Base-by-base conservation (phyloP, 352 stramenopile species). In the Globisporangium apiculatum region DNA sequence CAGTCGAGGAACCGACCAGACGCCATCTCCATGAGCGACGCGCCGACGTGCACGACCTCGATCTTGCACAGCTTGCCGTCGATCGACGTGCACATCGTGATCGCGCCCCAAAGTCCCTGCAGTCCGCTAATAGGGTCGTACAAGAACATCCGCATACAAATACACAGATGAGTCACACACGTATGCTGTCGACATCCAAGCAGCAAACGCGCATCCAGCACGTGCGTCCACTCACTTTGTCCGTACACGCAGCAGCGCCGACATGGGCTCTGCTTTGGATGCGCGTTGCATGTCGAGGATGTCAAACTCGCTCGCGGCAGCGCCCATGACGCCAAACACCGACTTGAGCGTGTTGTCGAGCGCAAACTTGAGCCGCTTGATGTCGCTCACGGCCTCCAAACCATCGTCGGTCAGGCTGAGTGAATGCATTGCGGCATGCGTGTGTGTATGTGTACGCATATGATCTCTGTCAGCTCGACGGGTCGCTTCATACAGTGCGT, bases 11-110 rank as follows among this genome's bases (percentile, higher is more conserved):
- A 66, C 14, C 60, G 57, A 3, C 60, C 54, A 15, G 76, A 89
- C 6, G 79, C 82, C 67, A 92, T 74, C 31, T 84, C 78, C 55
- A 92, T 74, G 46, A 90, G 60, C 4, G 60, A 66, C 43, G 45
- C 40, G 17, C 54, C 37, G 12, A 66, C 55, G 31, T 66, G 60
- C 36, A 66, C 43, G 38, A 66, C 60, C 51, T 66, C 60, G 43
- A 66, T 45, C 49, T 66, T 66, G 60, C 60, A 66, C 6, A 66
- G 49, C 49, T 66, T 61, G 41, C 75, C 72, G 51, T 89, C 80
- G 8, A 92, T 65, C 11, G 67, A 70, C 40, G 82, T 84, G 62
- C 79, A 90, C 72, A 90, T 86, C n/a, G 74, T 86, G 53, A 90
- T 69, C 31, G 79, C 79, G 11, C 79, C 79, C 66, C 77, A 75